A percentile compares a stretch with the other conserved stretches of the same genome.
Evolutionary conservation across 192 early-diverging fungal species (phyloP).

Genomic region (Podila epicladia): DNA sequence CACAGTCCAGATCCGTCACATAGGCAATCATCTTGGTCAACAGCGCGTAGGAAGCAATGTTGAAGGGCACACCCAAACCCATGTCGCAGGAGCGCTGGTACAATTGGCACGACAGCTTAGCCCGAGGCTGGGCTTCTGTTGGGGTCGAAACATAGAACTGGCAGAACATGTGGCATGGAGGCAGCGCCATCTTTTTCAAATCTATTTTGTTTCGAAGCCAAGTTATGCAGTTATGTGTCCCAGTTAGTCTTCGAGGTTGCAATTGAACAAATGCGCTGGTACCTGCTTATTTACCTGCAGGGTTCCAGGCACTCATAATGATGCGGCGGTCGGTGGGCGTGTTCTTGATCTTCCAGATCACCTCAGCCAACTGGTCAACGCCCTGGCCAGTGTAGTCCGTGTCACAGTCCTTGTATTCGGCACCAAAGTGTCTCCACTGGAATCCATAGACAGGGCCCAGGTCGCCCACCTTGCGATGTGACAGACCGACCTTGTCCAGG

Average conservation of each 20-base stretch:
- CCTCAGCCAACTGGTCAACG: slow-evolving; percentile 91
- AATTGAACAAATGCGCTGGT: background rate
- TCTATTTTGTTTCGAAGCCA: slow-evolving; percentile 60
- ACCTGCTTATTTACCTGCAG: slow-evolving; percentile 68
- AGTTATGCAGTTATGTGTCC: background rate
- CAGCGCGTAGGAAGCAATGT: slow-evolving; percentile 96
- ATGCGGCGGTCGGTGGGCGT: slow-evolving; percentile 92
- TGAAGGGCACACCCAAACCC: slow-evolving; percentile 98
- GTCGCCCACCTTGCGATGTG: slow-evolving; percentile 83
- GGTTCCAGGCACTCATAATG: slow-evolving; percentile 97
- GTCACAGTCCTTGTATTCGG: slow-evolving; percentile 83
- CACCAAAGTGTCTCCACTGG: slow-evolving; percentile 99
- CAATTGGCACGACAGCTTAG: slow-evolving; percentile 87
- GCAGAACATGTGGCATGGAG: slow-evolving; percentile 97
- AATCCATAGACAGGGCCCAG: slow-evolving; percentile 97
- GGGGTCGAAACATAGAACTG: slow-evolving; percentile 95
- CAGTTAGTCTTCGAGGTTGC: too few species aligned
- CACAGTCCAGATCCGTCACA: slow-evolving; percentile 83
- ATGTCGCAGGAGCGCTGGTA: slow-evolving; percentile 97
- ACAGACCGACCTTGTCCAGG: slow-evolving; percentile 85
- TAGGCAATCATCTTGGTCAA: slow-evolving; percentile 92
- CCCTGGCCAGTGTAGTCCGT: slow-evolving; percentile 91
- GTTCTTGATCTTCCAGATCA: slow-evolving; percentile 86
- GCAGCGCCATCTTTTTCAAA: slow-evolving; percentile 89
- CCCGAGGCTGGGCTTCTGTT: slow-evolving; percentile 54